Percentiles rank a stretch among this genome's conserved stretches.
phyloP scores from a whole-genome alignment of 1,284 basidiomycete genomes.

The Neolentinus lepideus region DNA sequence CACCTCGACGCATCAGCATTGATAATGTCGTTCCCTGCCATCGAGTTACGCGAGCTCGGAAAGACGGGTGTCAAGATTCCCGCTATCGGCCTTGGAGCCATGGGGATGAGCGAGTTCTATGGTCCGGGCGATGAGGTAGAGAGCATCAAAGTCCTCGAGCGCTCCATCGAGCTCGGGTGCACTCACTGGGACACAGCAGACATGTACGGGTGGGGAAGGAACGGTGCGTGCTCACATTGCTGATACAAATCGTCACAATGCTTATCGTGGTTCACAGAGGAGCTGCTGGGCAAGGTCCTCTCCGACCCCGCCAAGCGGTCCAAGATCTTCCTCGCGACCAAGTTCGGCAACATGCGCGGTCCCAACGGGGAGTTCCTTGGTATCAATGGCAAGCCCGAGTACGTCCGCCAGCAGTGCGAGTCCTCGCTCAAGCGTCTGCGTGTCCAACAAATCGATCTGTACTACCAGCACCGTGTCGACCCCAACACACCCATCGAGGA shows the following conservation, averaged over 20 bases:
- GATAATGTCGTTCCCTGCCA: constrained; percentile 1
- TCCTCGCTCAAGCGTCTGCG: constrained; percentile 23
- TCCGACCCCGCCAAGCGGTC: constrained; percentile 12
- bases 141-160: constrained; percentile 13
- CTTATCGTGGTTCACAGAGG: background rate
- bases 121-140: constrained; percentile 26
- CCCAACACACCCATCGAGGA: constrained; percentile 16
- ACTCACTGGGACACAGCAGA: constrained; percentile 12
- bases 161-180: constrained; percentile 3
- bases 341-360: constrained; percentile 13
- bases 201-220: constrained; percentile 12
- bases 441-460: constrained; percentile 24
- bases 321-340: constrained; percentile 22
- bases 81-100: constrained; percentile 27
- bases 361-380: background rate
- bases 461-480: constrained; percentile 22
- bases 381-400: constrained; percentile 12
- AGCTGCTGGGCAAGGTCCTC: background rate
- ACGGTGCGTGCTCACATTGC: constrained; percentile 8
- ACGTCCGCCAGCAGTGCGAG: constrained; percentile 15
- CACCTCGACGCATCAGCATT: too few species aligned
- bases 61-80: background rate
- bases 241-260: background rate
- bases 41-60: background rate
- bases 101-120: constrained; percentile 27